Conservation (phyloP, 2,329 filamentous ascomycete genomes). For the Penicillium vulpinum region DNA sequence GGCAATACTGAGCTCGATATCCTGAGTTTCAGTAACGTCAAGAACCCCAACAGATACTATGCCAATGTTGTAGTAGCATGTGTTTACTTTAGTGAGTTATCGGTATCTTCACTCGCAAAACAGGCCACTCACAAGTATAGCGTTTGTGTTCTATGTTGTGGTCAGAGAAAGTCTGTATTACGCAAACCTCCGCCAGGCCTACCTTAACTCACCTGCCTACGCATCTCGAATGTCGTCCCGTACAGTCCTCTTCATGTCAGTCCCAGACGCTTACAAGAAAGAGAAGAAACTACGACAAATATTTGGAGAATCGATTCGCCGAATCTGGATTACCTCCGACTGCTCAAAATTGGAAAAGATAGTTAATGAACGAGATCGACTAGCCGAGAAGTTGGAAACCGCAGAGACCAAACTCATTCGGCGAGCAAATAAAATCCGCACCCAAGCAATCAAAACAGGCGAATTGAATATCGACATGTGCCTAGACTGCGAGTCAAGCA, state of each 20-base stretch:
- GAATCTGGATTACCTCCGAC: constrained; percentile 80
- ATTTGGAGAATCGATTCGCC: constrained; percentile 77
- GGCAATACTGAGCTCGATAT: constrained; percentile 68
- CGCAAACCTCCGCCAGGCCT: constrained; percentile 87
- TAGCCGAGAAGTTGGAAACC: constrained; percentile 74
- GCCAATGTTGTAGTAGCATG: constrained; percentile 76
- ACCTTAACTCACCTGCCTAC: constrained; percentile 80
- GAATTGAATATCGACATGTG: constrained; percentile 22
- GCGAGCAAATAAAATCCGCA: constrained; percentile 67
- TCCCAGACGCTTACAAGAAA: constrained; percentile 75
- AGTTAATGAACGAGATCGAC: constrained; percentile 76
- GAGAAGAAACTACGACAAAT: constrained; percentile 72
- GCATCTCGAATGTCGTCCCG: constrained; percentile 81
- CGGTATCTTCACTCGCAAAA: neutral
- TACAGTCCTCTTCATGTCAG: constrained; percentile 83
- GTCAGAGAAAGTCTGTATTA: constrained; percentile 87
- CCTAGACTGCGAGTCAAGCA: constrained; percentile 32
- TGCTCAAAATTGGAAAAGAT: constrained; percentile 73
- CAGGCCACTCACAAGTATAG: constrained; percentile 25
- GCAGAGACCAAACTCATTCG: constrained; percentile 87
- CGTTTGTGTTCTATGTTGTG: constrained; percentile 83
- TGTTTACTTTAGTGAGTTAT: constrained; percentile 66
- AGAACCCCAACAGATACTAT: constrained; percentile 65
- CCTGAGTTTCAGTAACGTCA: constrained; percentile 77
- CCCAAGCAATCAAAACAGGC: constrained; percentile 56